phyloP scores from a whole-genome alignment of 2,329 filamentous ascomycete species.

The Trichoderma asperellum region DNA sequence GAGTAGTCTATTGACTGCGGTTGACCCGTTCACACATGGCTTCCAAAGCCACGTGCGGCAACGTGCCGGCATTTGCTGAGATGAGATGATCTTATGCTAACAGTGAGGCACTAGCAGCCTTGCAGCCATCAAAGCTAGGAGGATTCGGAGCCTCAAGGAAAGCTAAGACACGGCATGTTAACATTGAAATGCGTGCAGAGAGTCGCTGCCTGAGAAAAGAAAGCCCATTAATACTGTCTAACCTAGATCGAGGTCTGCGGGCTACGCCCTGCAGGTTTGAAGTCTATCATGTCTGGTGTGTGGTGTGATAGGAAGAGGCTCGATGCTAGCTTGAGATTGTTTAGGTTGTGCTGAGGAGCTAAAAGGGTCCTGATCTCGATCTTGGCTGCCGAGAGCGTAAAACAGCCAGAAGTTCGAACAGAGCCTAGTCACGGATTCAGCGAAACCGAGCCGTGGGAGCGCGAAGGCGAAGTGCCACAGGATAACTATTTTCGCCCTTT shows the following conservation, averaged over 20 bases:
- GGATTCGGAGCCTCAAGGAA: neutral
- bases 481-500: constrained; percentile 8
- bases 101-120: neutral
- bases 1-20: neutral
- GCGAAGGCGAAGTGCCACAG: constrained; percentile 27
- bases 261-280: neutral
- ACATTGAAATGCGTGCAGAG: neutral
- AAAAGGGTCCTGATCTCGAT: constrained; percentile 4
- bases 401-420: neutral
- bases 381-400: constrained; percentile 4
- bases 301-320: neutral
- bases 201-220: neutral
- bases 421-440: constrained; percentile 5
- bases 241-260: constrained; percentile 5
- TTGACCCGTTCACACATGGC: neutral
- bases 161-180: neutral
- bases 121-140: neutral
- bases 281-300: neutral
- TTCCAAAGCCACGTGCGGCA: neutral
- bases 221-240: neutral
- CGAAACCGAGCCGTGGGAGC: constrained; percentile 14
- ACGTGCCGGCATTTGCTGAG: neutral
- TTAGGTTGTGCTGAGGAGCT: neutral
- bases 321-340: constrained; percentile 3
- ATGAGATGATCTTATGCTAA: neutral